Evolutionary conservation across 345 rosid genomes (phyloP), one percentile per base, ranked within the genome.

Genomic region (Populus tremula): DNA sequence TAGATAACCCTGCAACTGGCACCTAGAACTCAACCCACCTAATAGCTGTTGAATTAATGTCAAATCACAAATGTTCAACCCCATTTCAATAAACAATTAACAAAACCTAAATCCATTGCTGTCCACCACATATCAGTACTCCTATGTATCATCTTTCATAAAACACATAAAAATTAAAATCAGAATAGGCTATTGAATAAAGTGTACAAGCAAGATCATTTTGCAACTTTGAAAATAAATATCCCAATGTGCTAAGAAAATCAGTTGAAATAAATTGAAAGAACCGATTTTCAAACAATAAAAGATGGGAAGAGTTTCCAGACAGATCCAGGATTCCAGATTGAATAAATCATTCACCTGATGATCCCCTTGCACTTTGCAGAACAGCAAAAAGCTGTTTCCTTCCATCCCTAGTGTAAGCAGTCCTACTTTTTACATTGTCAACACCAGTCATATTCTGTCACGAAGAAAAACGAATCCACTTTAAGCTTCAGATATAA

Each of bases 351-450:
- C 41, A 70, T 69, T 84, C 81, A 96, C 99, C 99, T 90, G 99
- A 92, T 73, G 98, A 96, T 66, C 98, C 98, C 86, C 94, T 91
- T 53, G 98, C 98, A 91, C 94, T 93, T 86, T 96, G 99, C 85
- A 96, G 82, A 84, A 96, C 96, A 69, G 98, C 90, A 87, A 96
- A 96, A 39, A 96, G 99, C 77, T 92, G 99, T 77, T 94, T 96
- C 87, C 99, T 91, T 80, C 98, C 99, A 84, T 91, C 99, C 83
- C 95, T 89, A 49, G 98, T 89, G 85, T 89, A 88, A 80, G 97
- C 83, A 69, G 98, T 92, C 79, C 91, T 90, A 77, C 87, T 92
- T 87, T 89, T 93, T 69, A 83, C 79, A 85, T 88, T 89, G 65
- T 89, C 97, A 74, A 81, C 71, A 45, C 92, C 87, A 61, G 80